These are phyloP conservation scores for Athelia sp. DNA, from an alignment of 1,284 basidiomycete species.

Conservation along the genomic window DNA sequence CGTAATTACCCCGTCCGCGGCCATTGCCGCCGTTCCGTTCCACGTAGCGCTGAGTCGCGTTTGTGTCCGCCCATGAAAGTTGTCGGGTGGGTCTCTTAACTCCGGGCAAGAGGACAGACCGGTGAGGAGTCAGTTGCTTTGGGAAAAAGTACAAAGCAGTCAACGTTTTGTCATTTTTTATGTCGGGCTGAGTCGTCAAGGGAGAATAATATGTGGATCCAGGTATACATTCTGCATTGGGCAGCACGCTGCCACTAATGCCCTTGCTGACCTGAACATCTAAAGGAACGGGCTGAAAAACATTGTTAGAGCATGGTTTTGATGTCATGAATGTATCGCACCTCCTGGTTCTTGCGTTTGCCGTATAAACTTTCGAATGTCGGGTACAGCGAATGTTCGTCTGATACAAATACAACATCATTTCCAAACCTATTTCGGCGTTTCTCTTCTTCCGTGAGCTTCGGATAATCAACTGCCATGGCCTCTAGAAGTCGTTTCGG, in stretches of 20 bases:
- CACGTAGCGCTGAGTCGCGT: slow-evolving; percentile 34
- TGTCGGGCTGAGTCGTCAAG: slow-evolving; percentile 61
- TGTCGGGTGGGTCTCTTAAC: slow-evolving; percentile 57
- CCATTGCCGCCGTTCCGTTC: slow-evolving; percentile 36
- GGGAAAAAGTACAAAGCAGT: slow-evolving; percentile 91
- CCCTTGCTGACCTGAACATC: slow-evolving; percentile 72
- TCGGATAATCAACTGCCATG: slow-evolving; percentile 71
- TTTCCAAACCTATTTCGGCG: slow-evolving; percentile 85
- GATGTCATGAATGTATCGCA: slow-evolving; percentile 32
- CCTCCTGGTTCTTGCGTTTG: slow-evolving; percentile 79
- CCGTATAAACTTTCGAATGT: slow-evolving; percentile 87
- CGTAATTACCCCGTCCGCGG: slow-evolving; percentile 44
- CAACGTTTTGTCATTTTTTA: slow-evolving; percentile 82
- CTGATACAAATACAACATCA: slow-evolving; percentile 81
- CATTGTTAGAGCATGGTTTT: slow-evolving; percentile 8
- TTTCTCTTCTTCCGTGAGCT: slow-evolving; percentile 79
- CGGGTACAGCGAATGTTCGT: slow-evolving; percentile 83
- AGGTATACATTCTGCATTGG: slow-evolving; percentile 88
- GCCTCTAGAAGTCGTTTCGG: slow-evolving; percentile 78
- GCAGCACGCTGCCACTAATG: slow-evolving; percentile 75
- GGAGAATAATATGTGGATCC: slow-evolving; percentile 88
- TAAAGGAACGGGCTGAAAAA: slow-evolving; percentile 56
- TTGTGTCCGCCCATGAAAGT: slow-evolving; percentile 73
- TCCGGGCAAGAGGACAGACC: slow-evolving; percentile 79
- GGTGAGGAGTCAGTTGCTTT: slow-evolving; percentile 80